Evolutionary conservation across 1,284 basidiomycete species (phyloP), one percentile per base, ranked within the genome.

Genomic region (Cryptococcus floricola): DNA sequence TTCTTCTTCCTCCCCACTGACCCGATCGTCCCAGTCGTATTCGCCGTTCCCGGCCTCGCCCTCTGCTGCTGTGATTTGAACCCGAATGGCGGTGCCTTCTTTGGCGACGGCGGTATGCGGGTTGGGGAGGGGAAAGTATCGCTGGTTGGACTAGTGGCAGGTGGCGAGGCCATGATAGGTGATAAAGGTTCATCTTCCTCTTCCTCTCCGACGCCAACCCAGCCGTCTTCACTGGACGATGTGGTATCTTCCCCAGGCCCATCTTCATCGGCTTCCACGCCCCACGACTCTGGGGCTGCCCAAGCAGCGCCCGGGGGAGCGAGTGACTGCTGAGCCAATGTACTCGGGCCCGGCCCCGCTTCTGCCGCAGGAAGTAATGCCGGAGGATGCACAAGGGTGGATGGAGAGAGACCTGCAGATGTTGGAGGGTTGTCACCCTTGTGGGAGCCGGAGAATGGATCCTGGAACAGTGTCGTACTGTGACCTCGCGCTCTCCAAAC

Each of bases 201-300:
- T 34, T 37, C 52, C 46, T 50, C 56, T 66, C 65, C 10, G 54
- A 52, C 44, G 64, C 66, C 53, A 70, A 71, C 9, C n/a, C 68
- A 72, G n/a, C 73, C 69, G 5, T 68, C 70, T 7, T 61, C 68
- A 1, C 58, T 59, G 10, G 64, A 65, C 7, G 62, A 52, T 16
- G 51, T 59, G 1, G 54, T 50, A 18, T 61, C 61, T 31, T 70
- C 70, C 8, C 59, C 59, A 13, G 49, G 58, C 10, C 31, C 31
- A 23, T 70, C 73, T 25, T 74, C 77, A 43, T 80, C 79, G 0
- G 69, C 77, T 60, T 81, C 79, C 14, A 82, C 81, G 14, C 80
- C 80, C 81, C 81, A 82, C 13, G 77, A 79, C 57, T 82, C 80
- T 2, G 81, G 81, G 0, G 80, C 79, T 1, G 77, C 77, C 80